Percentiles rank a stretch among this genome's conserved stretches.
phyloP scores from a whole-genome alignment of 2,329 filamentous ascomycete species.

The Moelleriella libera region DNA sequence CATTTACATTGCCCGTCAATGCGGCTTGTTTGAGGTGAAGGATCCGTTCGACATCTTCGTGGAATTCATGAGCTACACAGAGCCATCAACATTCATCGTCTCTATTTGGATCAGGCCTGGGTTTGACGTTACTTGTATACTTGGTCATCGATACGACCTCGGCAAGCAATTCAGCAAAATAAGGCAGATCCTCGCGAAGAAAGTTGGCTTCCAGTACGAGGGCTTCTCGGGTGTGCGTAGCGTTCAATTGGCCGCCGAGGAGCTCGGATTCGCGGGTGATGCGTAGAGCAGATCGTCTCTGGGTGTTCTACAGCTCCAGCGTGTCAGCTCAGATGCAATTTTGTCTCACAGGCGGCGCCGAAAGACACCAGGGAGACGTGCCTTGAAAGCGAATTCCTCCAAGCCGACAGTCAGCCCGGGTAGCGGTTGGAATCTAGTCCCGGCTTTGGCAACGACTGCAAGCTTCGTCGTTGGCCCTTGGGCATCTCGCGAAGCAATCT shows the following conservation, averaged over 20 bases:
- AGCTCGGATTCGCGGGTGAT: conserved; percentile 94
- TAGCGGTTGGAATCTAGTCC: conserved; percentile 79
- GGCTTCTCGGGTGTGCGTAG: conserved; percentile 87
- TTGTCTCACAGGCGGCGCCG: conserved; percentile 3
- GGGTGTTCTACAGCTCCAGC: conserved; percentile 51
- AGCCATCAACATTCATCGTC: background rate
- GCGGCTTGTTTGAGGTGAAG: conserved; percentile 67
- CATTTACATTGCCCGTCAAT: conserved; percentile 45
- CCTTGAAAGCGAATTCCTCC: conserved; percentile 97
- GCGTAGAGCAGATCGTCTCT: conserved; percentile 76
- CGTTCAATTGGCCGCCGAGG: conserved; percentile 75
- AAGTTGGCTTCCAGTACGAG: conserved; percentile 89
- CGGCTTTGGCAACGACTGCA: conserved; percentile 84
- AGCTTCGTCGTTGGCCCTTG: conserved; percentile 81
- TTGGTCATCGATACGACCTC: conserved; percentile 84
- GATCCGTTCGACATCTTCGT: conserved; percentile 70
- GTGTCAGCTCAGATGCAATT: conserved; percentile 31
- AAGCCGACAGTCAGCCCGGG: conserved; percentile 84
- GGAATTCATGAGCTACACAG: conserved; percentile 65
- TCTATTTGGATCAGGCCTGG: conserved; percentile 6
- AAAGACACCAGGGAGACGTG: conserved; percentile 17
- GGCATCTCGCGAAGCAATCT: conserved; percentile 82
- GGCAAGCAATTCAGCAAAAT: conserved; percentile 89
- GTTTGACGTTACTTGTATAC: conserved; percentile 50
- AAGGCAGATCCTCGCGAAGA: conserved; percentile 87